Conservation (phyloP, 2,329 filamentous ascomycete genomes). For the Emericellopsis atlantica region DNA sequence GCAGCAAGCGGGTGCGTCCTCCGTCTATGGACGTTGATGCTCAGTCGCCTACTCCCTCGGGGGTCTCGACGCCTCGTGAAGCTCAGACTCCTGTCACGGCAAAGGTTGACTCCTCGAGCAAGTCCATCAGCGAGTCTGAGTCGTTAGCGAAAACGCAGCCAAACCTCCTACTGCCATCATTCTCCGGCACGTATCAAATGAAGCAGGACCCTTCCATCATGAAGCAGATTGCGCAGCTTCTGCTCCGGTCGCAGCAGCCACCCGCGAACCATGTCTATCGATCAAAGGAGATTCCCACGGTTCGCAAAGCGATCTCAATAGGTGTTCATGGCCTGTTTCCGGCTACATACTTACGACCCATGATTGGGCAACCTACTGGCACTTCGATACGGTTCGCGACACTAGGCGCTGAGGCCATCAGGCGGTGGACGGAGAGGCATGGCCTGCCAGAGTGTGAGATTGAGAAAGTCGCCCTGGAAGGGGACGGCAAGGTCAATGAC, state of each 20-base stretch:
- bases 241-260: constrained; percentile 41
- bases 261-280: constrained; percentile 61
- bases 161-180: constrained; percentile 59
- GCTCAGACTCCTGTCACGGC: constrained; percentile 1
- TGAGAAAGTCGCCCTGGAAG: constrained; percentile 88
- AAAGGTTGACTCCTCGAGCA: constrained; percentile 7
- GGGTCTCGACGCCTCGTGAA: constrained; percentile 9
- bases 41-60: constrained; percentile 12
- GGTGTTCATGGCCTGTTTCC: constrained; percentile 93
- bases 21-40: constrained; percentile 34
- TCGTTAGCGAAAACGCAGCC: constrained; percentile 24
- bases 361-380: constrained; percentile 89
- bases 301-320: constrained; percentile 82
- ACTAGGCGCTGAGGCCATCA: constrained; percentile 72
- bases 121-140: constrained; percentile 7
- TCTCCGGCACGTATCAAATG: constrained; percentile 54
- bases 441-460: constrained; percentile 68
- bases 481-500: constrained; percentile 83
- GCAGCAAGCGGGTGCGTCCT: constrained; percentile 34
- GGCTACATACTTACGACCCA: constrained; percentile 70
- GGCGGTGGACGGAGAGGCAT: constrained; percentile 65
- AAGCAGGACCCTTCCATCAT: constrained; percentile 58
- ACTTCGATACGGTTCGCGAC: constrained; percentile 91
- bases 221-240: constrained; percentile 48
- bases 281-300: constrained; percentile 52